Evolutionary conservation across 495 filamentous ascomycete genomes (phyloP).

Genomic region (Aspergillus kassunensis): DNA sequence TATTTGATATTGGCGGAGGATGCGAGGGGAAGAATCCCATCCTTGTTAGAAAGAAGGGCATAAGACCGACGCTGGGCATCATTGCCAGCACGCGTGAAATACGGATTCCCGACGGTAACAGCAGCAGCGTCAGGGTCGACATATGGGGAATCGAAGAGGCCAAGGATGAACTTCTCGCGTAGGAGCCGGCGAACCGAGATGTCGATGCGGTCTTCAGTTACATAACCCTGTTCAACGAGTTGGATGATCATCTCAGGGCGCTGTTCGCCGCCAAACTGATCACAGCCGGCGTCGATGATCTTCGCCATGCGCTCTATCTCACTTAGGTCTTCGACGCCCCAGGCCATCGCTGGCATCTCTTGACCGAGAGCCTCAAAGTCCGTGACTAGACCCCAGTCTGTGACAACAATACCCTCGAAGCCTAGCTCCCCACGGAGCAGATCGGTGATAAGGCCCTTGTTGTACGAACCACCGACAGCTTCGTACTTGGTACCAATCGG

Average conservation of each 20-base stretch:
- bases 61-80: constrained; percentile 24
- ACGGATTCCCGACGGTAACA: constrained; percentile 27
- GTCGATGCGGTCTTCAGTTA: constrained; percentile 11
- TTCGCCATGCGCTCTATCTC: constrained; percentile 18
- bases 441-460: constrained; percentile 26
- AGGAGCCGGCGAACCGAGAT: constrained; percentile 10
- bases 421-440: constrained; percentile 32
- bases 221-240: neutral
- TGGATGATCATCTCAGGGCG: constrained; percentile 28
- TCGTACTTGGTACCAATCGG: constrained; percentile 17
- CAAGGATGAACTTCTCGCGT: constrained; percentile 14
- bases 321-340: constrained; percentile 7
- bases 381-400: constrained; percentile 31
- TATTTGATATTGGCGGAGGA: neutral
- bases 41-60: constrained; percentile 31
- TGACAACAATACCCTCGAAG: constrained; percentile 31
- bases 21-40: constrained; percentile 1
- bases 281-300: constrained; percentile 32
- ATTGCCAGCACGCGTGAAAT: constrained; percentile 26
- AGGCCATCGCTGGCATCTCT: constrained; percentile 3
- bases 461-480: constrained; percentile 25
- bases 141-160: constrained; percentile 18
- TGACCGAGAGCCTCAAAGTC: neutral
- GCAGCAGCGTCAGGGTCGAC: constrained; percentile 29
- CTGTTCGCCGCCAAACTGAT: constrained; percentile 35